A percentile compares a stretch with the other conserved stretches of the same genome.
phyloP scores from a whole-genome alignment of 2,329 filamentous ascomycete species.

The Colletotrichum sp. region DNA sequence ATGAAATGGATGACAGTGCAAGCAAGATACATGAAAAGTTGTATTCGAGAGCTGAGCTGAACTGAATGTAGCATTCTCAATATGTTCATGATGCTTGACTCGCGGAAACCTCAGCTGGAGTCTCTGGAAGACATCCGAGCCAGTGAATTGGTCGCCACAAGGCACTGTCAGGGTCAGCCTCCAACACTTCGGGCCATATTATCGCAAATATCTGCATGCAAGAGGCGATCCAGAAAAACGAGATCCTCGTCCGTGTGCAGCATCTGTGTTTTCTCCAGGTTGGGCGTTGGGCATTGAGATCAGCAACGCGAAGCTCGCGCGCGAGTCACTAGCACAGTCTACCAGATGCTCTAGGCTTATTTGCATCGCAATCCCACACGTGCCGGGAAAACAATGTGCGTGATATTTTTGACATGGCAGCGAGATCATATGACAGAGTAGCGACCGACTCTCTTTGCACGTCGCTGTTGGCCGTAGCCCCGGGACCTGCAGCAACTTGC shows the following conservation, averaged over 20 bases:
- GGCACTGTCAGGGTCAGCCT: background rate
- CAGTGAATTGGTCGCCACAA: constrained; percentile 2
- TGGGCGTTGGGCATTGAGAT: constrained; percentile 13
- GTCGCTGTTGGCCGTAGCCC: background rate
- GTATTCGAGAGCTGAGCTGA: background rate
- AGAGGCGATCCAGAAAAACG: background rate
- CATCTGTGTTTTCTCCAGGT: background rate
- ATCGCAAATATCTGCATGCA: background rate
- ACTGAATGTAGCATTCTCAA: background rate
- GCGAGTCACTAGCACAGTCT: background rate
- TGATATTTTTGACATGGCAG: background rate
- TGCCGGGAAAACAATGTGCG: background rate
- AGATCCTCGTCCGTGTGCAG: background rate
- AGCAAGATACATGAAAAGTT: background rate
- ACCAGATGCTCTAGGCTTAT: background rate
- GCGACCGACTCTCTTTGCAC: background rate
- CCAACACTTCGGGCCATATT: background rate
- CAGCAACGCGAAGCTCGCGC: background rate
- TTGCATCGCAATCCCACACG: background rate
- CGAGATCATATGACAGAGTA: background rate
- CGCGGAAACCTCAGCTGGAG: background rate
- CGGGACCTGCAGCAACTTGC: background rate
- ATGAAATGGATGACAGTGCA: background rate
- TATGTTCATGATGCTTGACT: constrained; percentile 7
- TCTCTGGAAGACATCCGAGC: background rate